phyloP scores from a whole-genome alignment of 73 alveolate genomes.

The Paramecium octaurelia region DNA sequence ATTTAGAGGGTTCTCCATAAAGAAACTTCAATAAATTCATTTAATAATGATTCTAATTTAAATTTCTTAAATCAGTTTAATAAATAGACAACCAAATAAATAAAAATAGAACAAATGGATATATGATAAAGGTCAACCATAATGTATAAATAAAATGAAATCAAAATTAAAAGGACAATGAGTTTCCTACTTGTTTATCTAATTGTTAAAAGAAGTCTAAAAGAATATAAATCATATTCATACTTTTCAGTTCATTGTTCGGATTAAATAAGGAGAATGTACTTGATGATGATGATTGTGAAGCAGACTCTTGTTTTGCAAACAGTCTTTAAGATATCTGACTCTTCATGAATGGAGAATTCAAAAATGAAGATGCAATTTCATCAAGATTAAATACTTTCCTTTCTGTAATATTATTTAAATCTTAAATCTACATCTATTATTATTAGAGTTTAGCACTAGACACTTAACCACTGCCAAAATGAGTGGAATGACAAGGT shows the following conservation, averaged over 20 bases:
- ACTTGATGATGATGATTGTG: neutral
- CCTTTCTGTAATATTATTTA: neutral
- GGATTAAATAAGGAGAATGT: constrained; percentile 18
- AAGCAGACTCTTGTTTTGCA: neutral
- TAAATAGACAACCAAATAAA: neutral
- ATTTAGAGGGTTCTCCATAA: neutral
- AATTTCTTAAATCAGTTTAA: neutral
- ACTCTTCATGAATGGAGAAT: constrained; percentile 29
- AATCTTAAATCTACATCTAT: neutral
- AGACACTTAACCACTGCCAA: neutral
- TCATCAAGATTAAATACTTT: constrained; percentile 5
- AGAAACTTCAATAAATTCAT: neutral
- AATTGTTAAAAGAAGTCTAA: constrained; percentile 5
- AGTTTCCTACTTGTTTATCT: neutral
- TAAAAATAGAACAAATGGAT: neutral
- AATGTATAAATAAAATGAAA: neutral
- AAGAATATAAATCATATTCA: neutral
- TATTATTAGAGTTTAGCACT: neutral
- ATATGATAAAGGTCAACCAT: neutral
- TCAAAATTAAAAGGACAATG: constrained; percentile 31
- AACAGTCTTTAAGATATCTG: neutral
- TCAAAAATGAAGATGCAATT: neutral
- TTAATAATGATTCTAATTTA: neutral
- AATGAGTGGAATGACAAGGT: constrained; percentile 1
- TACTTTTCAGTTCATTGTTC: neutral